A percentile compares a stretch with the other conserved stretches of the same genome.
Conservation (phyloP, 768 basidiomycete genomes). For the Russula olivacea region DNA sequence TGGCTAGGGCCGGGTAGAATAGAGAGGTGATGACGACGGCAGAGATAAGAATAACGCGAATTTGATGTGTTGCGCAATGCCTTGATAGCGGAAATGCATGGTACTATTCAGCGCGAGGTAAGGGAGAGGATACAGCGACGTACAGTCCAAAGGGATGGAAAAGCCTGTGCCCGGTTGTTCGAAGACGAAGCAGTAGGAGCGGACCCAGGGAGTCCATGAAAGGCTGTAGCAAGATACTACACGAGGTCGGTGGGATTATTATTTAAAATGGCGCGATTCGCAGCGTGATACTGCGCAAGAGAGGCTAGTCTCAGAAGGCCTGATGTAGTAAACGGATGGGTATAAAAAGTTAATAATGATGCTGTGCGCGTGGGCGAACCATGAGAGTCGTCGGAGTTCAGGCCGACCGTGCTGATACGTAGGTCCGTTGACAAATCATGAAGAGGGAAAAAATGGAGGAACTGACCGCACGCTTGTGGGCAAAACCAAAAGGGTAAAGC, state of each 20-base stretch:
- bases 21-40: constrained; percentile 84
- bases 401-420: background rate
- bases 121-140: constrained; percentile 32
- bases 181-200: constrained; percentile 32
- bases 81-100: constrained; percentile 34
- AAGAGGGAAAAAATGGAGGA: background rate
- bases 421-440: no score
- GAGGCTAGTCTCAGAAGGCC: background rate
- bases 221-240: background rate
- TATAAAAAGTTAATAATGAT: background rate
- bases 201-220: constrained; percentile 26
- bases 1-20: constrained; percentile 84
- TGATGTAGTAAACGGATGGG: background rate
- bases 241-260: background rate
- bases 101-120: background rate
- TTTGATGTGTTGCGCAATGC: constrained; percentile 87
- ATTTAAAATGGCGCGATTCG: background rate
- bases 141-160: constrained; percentile 78
- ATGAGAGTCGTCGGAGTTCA: background rate
- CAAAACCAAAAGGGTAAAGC: background rate
- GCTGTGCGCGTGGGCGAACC: background rate
- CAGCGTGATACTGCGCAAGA: background rate
- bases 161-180: constrained; percentile 41
- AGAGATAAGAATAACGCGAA: constrained; percentile 81
- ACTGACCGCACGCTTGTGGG: background rate